These are phyloP conservation scores for Calonectria hawksworthii DNA, from an alignment of 2,329 filamentous ascomycete genomes.

Conservation along the genomic window DNA sequence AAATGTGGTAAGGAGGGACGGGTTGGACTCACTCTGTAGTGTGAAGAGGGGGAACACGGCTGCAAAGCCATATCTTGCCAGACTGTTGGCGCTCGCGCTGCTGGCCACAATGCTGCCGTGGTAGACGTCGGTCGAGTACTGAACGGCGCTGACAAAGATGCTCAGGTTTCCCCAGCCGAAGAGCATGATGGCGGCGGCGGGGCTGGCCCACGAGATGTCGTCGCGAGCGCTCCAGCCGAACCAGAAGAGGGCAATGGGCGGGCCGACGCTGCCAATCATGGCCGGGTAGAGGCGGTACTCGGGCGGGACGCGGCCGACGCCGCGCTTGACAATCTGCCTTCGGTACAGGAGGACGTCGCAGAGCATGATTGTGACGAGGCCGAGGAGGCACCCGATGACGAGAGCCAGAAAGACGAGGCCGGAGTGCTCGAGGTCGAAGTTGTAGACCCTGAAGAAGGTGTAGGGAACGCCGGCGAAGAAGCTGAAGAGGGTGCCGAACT, in stretches of 20 bases:
- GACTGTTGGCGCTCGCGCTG: slow-evolving; percentile 70
- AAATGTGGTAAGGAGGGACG: too few relatives aligned
- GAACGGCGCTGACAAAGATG: slow-evolving; percentile 67
- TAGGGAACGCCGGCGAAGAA: slow-evolving; percentile 67
- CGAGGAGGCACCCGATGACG: slow-evolving; percentile 60
- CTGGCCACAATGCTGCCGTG: slow-evolving; percentile 68
- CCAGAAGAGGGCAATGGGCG: slow-evolving; percentile 71
- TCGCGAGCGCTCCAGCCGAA: slow-evolving; percentile 69
- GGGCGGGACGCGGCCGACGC: slow-evolving; percentile 57
- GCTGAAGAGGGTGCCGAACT: slow-evolving; percentile 66
- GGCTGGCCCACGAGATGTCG: slow-evolving; percentile 64
- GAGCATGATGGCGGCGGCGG: slow-evolving; percentile 64
- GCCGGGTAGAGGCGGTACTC: slow-evolving; percentile 72
- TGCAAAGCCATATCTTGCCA: slow-evolving; percentile 68
- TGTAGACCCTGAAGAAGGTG: slow-evolving; percentile 60
- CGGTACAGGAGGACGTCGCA: slow-evolving; percentile 61
- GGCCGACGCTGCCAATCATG: slow-evolving; percentile 68
- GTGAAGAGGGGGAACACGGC: slow-evolving; percentile 73
- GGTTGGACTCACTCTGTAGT: slow-evolving; percentile 62
- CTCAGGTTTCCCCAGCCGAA: slow-evolving; percentile 74
- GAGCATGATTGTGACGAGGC: slow-evolving; percentile 55
- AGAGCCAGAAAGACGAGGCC: slow-evolving; percentile 62
- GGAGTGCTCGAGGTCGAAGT: slow-evolving; percentile 58
- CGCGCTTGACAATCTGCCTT: slow-evolving; percentile 49
- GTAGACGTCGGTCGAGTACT: slow-evolving; percentile 70